Conservation (phyloP, 1,139 yeast genomes). For the Saccharomyces hybrid region DNA sequence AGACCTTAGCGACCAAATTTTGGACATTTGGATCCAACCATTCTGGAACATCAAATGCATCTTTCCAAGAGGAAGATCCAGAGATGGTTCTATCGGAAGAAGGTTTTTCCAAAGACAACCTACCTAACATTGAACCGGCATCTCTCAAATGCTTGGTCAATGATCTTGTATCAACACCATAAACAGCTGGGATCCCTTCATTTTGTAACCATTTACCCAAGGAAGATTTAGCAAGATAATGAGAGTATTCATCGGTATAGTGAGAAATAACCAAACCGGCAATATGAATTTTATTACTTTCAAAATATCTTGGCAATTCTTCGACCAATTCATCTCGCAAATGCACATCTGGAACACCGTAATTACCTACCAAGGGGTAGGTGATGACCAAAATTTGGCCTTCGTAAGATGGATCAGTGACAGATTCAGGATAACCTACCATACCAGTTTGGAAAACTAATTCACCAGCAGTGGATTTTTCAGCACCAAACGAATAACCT, state of each 20-base stretch:
- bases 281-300: conserved; percentile 82
- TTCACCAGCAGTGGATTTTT: conserved; percentile 84
- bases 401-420: conserved; percentile 97
- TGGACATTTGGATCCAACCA: conserved; percentile 90
- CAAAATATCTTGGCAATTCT: conserved; percentile 83
- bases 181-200: conserved; percentile 90
- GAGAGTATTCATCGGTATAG: conserved; percentile 94
- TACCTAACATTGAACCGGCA: conserved; percentile 88
- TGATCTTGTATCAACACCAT: conserved; percentile 95
- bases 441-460: conserved; percentile 98
- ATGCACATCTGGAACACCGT: conserved; percentile 94
- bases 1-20: conserved; percentile 88
- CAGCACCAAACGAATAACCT: conserved; percentile 98
- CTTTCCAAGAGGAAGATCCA: conserved; percentile 46
- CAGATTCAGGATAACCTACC: conserved; percentile 98
- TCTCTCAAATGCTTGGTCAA: conserved; percentile 89
- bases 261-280: conserved; percentile 97
- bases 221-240: conserved; percentile 84
- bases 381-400: conserved; percentile 97
- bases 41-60: conserved; percentile 65
- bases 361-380: conserved; percentile 94
- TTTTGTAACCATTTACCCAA: conserved; percentile 90
- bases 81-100: conserved; percentile 38
- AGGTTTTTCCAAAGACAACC: conserved; percentile 56
- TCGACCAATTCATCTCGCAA: conserved; percentile 68